These are phyloP conservation scores for Benincasa hispida DNA, from an alignment of 306 rosid species.

Conservation along the genomic window DNA sequence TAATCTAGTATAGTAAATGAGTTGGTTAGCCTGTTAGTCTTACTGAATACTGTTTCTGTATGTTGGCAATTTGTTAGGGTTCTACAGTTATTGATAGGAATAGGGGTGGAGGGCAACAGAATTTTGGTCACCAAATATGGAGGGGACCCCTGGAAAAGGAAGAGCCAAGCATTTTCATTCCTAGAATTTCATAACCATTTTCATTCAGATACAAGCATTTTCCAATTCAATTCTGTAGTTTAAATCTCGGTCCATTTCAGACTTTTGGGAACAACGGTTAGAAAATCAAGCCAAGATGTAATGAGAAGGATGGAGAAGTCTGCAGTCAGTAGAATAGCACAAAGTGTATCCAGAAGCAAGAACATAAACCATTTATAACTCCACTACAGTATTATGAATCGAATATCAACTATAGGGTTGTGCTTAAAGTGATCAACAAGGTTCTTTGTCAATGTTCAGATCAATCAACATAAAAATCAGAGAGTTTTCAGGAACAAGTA, in stretches of 20 bases:
- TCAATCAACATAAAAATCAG: not conserved
- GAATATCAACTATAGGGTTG: not conserved
- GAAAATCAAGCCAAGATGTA: not conserved
- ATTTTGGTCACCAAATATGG: not conserved
- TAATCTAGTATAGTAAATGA: not conserved
- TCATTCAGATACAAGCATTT: not conserved
- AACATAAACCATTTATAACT: not conserved
- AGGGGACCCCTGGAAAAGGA: not conserved
- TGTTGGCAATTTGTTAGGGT: not conserved
- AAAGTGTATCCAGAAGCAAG: not conserved
- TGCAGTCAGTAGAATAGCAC: not conserved
- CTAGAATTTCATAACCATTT: not conserved
- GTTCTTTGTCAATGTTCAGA: not conserved
- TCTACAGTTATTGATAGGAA: not conserved
- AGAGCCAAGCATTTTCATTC: not conserved
- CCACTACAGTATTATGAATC: not conserved
- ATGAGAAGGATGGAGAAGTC: not conserved
- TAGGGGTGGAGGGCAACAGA: not conserved
- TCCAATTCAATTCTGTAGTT: not conserved
- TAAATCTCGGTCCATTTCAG: not conserved
- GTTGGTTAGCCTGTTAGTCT: not conserved
- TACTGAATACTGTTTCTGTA: not conserved
- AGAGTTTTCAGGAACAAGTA: not conserved
- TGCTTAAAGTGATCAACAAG: not conserved
- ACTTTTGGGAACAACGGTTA: not conserved